A percentile compares a stretch with the other conserved stretches of the same genome.
phyloP scores from a whole-genome alignment of 208 protist species.

The Porcisia deanei region DNA sequence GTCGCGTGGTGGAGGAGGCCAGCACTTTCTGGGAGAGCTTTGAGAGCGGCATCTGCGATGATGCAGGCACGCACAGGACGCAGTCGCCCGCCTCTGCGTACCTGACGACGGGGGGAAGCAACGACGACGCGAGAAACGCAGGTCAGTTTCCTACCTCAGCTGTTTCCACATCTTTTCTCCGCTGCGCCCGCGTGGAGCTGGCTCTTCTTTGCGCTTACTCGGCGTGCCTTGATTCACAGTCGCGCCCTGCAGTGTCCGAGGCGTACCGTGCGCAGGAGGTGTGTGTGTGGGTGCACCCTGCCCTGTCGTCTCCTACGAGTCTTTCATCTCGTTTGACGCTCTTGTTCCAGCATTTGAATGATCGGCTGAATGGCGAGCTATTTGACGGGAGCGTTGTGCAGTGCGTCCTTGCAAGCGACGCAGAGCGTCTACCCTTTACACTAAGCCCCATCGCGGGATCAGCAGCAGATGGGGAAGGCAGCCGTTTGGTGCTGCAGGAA shows the following conservation, averaged over 20 bases:
- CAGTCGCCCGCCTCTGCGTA: neutral
- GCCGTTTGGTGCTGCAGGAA: neutral
- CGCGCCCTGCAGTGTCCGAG: slow-evolving; percentile 1
- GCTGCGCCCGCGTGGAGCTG: slow-evolving; percentile 12
- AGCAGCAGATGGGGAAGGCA: neutral
- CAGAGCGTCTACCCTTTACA: slow-evolving; percentile 14
- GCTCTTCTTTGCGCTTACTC: slow-evolving; percentile 11
- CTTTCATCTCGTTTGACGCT: slow-evolving; percentile 34
- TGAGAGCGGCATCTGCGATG: slow-evolving; percentile 18
- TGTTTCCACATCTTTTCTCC: slow-evolving; percentile 4
- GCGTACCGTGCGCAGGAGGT: slow-evolving; percentile 24
- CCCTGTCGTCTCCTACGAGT: neutral
- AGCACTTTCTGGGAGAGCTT: slow-evolving; percentile 42
- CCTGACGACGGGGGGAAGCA: neutral
- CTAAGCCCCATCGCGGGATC: neutral
- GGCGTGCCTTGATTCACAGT: neutral
- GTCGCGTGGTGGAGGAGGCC: slow-evolving; percentile 35
- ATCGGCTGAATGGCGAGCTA: slow-evolving; percentile 56
- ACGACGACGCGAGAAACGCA: no score
- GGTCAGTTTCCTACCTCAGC: neutral
- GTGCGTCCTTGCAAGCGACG: slow-evolving; percentile 37
- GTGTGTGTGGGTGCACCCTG: slow-evolving; percentile 21
- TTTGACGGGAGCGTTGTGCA: slow-evolving; percentile 73
- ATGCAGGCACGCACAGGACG: neutral
- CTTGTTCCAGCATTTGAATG: slow-evolving; percentile 60